These are phyloP conservation scores for Scutellaria baicalensis DNA, from an alignment of 257 asterid genomes.

Conservation along the genomic window DNA sequence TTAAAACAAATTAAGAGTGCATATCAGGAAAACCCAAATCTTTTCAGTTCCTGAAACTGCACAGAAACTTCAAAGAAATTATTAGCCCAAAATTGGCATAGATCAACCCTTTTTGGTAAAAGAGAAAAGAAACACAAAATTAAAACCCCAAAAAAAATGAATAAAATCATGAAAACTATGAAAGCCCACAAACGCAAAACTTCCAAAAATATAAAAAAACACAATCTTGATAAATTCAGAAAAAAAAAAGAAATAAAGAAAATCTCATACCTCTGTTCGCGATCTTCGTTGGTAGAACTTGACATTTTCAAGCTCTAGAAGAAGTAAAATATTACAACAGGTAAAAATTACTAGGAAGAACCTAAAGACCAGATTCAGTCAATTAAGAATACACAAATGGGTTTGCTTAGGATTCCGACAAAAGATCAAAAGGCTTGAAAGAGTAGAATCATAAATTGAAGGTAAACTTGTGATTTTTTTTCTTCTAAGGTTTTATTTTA, in stretches of 20 bases:
- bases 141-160: not conserved
- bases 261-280: conserved; percentile 45
- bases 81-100: not conserved
- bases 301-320: conserved; percentile 38
- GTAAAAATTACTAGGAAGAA: not conserved
- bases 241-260: not conserved
- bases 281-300: conserved; percentile 44
- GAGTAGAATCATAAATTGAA: not conserved
- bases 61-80: not conserved
- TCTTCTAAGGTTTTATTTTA: not conserved
- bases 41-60: not conserved
- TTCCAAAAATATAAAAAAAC: not conserved
- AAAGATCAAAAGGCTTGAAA: conserved; percentile 10
- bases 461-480: not conserved
- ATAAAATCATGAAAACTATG: not conserved
- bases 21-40: not conserved
- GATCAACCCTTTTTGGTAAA: not conserved
- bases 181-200: not conserved
- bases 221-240: not conserved
- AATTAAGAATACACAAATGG: not conserved
- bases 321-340: conserved; percentile 3
- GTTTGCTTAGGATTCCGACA: not conserved
- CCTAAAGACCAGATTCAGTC: conserved; percentile 5
- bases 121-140: not conserved
- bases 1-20: not conserved